phyloP scores from a whole-genome alignment of 2,329 filamentous ascomycete genomes.

The Sarocladium oryzae region DNA sequence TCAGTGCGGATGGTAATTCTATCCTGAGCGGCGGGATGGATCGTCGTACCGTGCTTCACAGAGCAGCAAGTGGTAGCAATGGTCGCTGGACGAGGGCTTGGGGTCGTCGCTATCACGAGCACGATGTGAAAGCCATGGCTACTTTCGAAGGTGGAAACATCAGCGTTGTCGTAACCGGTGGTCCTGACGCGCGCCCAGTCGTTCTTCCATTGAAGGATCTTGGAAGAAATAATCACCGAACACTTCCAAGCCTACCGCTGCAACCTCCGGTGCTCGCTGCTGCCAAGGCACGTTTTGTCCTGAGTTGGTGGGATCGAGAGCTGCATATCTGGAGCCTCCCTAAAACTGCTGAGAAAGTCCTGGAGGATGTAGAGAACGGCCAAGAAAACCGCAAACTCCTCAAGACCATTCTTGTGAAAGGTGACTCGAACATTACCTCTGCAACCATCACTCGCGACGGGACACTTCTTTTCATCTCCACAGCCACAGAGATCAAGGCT shows the following conservation, averaged over 20 bases:
- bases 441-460: constrained; percentile 66
- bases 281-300: constrained; percentile 64
- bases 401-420: constrained; percentile 60
- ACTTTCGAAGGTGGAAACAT: constrained; percentile 78
- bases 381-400: constrained; percentile 58
- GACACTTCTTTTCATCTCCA: constrained; percentile 68
- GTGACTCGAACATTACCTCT: constrained; percentile 78
- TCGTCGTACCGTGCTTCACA: constrained; percentile 77
- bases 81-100: constrained; percentile 78
- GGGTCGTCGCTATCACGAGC: constrained; percentile 79
- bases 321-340: constrained; percentile 70
- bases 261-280: constrained; percentile 67
- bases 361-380: constrained; percentile 31
- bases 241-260: constrained; percentile 79
- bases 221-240: constrained; percentile 77
- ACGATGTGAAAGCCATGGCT: constrained; percentile 93
- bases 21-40: constrained; percentile 93
- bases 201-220: constrained; percentile 67
- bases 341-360: constrained; percentile 39
- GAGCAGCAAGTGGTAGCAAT: constrained; percentile 52
- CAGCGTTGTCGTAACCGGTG: constrained; percentile 87
- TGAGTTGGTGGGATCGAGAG: constrained; percentile 90
- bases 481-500: constrained; percentile 65
- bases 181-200: constrained; percentile 77
- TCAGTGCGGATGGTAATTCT: constrained; percentile 70